Evolutionary conservation across 1,139 yeast genomes (phyloP).

Genomic region (Pichia sp.): DNA sequence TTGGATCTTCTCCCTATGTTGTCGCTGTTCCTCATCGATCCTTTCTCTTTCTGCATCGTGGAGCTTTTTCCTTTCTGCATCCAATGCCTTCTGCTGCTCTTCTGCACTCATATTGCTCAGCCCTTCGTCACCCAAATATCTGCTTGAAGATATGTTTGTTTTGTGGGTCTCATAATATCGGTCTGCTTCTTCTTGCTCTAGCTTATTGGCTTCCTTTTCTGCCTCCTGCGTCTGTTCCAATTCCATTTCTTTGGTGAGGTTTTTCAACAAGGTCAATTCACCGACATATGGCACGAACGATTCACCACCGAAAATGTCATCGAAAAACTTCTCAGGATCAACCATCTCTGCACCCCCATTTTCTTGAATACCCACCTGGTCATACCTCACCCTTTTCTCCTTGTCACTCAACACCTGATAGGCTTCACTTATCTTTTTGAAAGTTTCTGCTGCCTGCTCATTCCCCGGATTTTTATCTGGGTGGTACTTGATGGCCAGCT

Average conservation of each 20-base stretch:
- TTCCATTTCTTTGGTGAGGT: conserved; percentile 68
- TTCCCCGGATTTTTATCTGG: conserved; percentile 95
- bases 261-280: conserved; percentile 80
- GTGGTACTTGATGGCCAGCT: conserved; percentile 81
- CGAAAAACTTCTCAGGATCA: conserved; percentile 37
- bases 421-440: conserved; percentile 65
- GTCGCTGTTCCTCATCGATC: conserved; percentile 72
- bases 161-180: conserved; percentile 11
- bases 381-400: conserved; percentile 67
- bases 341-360: conserved; percentile 33
- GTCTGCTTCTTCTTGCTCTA: conserved; percentile 22
- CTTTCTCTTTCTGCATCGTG: conserved; percentile 64
- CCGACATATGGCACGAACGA: conserved; percentile 70
- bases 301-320: conserved; percentile 71
- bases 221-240: conserved; percentile 43
- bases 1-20: conserved; percentile 69
- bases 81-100: conserved; percentile 31
- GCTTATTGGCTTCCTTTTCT: conserved; percentile 33
- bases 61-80: conserved; percentile 43
- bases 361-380: conserved; percentile 72
- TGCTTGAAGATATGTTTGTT: conserved; percentile 2
- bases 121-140: conserved; percentile 24
- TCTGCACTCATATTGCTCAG: conserved; percentile 27
- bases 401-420: conserved; percentile 81
- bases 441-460: conserved; percentile 64